Base-by-base conservation (phyloP, 805 yeast species). In the Wilhelminamyces savonicus region DNA sequence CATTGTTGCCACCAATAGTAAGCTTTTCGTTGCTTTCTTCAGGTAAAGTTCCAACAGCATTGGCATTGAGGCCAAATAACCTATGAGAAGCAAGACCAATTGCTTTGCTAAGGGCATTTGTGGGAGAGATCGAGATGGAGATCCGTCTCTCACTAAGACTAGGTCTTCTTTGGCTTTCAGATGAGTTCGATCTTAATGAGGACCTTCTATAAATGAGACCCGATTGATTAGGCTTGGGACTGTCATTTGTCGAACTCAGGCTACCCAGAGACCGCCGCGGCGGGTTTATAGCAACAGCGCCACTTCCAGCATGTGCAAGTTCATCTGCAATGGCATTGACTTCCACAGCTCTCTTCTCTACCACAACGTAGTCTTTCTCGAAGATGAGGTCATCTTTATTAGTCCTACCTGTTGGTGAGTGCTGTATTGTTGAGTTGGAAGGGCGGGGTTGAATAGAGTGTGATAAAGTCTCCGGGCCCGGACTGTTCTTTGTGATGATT, bases 261-360 rank as follows among this genome's bases (percentile, higher is more conserved):
- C 41, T 43, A 15, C 49, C 44, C 40, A 53, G 54, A 8, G 63
- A 60, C 36, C 54, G 49, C 20, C 59, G 49, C 7, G 51, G 12
- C 10, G 46, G 28, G 24, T 45, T 46, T n/a, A 63, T 66, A 2
- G 73, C 78, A 19, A 69, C 66, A 5, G 69, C 66, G 5, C 71
- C 68, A 33, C 65, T 55, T 2, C 78, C 78, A 3, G 78, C 78
- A 35, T 64, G 61, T 11, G 85, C 88, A 29, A 90, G 61, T 52
- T 88, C 96, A 54, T 90, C 97, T 3, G 98, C 98, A 34, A 92
- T 66, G 2, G 95, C 90, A 60, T 90, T 90, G 7, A 90, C 94
- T 51, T 92, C 97, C 3, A 90, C 97, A 0, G 92, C 85, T 28
- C 94, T 73, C 53, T 90, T 92, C 53, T 90, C 97, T 17, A 90